Conservation (phyloP, 768 basidiomycete species). For the Rhodosporidiobolus odoratus region DNA sequence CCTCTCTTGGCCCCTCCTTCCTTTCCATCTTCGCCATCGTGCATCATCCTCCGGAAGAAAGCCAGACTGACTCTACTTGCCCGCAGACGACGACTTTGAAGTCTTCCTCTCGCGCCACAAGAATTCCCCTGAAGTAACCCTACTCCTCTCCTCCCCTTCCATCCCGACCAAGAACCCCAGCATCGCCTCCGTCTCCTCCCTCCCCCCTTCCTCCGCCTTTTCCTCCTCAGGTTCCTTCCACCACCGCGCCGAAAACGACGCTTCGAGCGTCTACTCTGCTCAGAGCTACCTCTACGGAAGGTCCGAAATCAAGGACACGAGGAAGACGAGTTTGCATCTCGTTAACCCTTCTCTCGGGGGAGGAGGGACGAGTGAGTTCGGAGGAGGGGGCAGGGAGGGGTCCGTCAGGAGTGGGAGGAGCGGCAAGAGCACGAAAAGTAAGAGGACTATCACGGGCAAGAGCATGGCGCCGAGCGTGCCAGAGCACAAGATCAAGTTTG, state of each 20-base stretch:
- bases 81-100: constrained; percentile 41
- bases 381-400: background rate
- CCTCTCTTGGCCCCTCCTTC: background rate
- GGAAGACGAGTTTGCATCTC: constrained; percentile 39
- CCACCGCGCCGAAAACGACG: constrained; percentile 14
- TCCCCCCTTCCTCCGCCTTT: constrained; percentile 24
- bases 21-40: too few relatives aligned
- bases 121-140: constrained; percentile 21
- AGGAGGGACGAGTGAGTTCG: background rate
- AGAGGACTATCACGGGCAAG: constrained; percentile 24
- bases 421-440: constrained; percentile 32
- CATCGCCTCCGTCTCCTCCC: constrained; percentile 36
- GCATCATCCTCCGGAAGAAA: background rate
- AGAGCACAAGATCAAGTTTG: constrained; percentile 43
- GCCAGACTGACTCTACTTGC: too few relatives aligned
- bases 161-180: constrained; percentile 37
- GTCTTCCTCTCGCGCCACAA: constrained; percentile 29
- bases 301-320: constrained; percentile 15
- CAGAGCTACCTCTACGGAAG: constrained; percentile 36
- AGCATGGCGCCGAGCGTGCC: constrained; percentile 25
- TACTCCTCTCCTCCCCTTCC: constrained; percentile 34
- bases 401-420: constrained; percentile 39
- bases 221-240: constrained; percentile 7
- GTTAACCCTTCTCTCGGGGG: constrained; percentile 33
- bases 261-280: constrained; percentile 34